These are phyloP conservation scores for Lachancea thermotolerans DNA, from an alignment of 805 yeast genomes.

Conservation along the genomic window DNA sequence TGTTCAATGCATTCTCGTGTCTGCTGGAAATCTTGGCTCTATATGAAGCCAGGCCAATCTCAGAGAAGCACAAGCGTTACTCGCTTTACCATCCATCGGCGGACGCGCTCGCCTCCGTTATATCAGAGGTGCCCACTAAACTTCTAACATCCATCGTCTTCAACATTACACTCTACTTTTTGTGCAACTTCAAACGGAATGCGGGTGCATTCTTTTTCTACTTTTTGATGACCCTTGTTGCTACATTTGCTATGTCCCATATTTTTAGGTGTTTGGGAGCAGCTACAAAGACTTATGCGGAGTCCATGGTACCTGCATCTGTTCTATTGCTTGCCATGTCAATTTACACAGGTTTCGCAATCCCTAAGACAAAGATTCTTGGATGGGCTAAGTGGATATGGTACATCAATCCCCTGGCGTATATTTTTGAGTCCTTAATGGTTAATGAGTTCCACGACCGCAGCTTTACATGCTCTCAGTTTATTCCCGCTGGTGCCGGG, in stretches of 20 bases:
- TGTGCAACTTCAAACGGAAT: slow-evolving; percentile 45
- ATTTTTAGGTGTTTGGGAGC: slow-evolving; percentile 50
- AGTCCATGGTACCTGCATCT: slow-evolving; percentile 56
- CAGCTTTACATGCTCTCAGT: slow-evolving; percentile 39
- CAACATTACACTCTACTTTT: slow-evolving; percentile 45
- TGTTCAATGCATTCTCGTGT: slow-evolving; percentile 57
- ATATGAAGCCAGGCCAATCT: slow-evolving; percentile 50
- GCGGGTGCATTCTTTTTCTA: slow-evolving; percentile 52
- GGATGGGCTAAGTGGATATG: slow-evolving; percentile 66
- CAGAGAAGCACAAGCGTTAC: slow-evolving; percentile 51
- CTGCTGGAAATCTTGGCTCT: slow-evolving; percentile 50
- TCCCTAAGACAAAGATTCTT: slow-evolving; percentile 49
- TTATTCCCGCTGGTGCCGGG: slow-evolving; percentile 43
- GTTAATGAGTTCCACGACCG: slow-evolving; percentile 49
- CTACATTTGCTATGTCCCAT: slow-evolving; percentile 49
- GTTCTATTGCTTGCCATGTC: slow-evolving; percentile 42
- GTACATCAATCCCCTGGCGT: slow-evolving; percentile 52
- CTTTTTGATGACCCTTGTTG: slow-evolving; percentile 36
- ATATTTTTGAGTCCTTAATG: slow-evolving; percentile 52
- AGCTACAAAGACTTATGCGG: slow-evolving; percentile 38
- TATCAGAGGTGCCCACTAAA: slow-evolving; percentile 49
- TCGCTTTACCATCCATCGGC: slow-evolving; percentile 56
- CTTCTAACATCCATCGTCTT: slow-evolving; percentile 38
- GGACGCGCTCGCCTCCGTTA: slow-evolving; percentile 47
- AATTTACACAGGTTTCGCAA: slow-evolving; percentile 51